Evolutionary conservation across 1,284 basidiomycete species (phyloP).

Genomic region (Dichomitus squalens): DNA sequence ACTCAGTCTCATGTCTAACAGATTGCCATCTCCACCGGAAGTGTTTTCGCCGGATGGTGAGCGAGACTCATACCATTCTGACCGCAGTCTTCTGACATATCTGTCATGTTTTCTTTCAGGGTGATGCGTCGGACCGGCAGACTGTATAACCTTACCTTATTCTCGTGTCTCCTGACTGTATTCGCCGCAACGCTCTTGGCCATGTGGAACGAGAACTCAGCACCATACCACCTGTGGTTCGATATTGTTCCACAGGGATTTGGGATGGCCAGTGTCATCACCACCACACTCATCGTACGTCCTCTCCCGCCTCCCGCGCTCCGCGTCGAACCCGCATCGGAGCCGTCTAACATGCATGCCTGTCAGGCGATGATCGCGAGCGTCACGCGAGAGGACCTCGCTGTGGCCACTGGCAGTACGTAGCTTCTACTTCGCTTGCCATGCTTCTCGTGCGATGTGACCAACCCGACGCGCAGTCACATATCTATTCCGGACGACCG

Average conservation of each 20-base stretch:
- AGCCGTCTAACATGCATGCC: slow-evolving; percentile 20
- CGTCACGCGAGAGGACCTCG: slow-evolving; percentile 80
- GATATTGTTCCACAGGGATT: slow-evolving; percentile 81
- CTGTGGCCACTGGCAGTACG: slow-evolving; percentile 87
- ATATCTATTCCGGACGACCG: slow-evolving; percentile 88
- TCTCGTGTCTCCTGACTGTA: slow-evolving; percentile 56
- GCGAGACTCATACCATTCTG: slow-evolving; percentile 28
- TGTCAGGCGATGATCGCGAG: slow-evolving; percentile 81
- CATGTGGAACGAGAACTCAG: slow-evolving; percentile 64
- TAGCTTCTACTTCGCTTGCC: slow-evolving; percentile 17
- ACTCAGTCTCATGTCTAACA: slow-evolving; percentile 34
- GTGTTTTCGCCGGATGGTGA: slow-evolving; percentile 83
- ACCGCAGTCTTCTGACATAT: slow-evolving; percentile 8
- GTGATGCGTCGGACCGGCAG: slow-evolving; percentile 83
- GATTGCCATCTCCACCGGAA: slow-evolving; percentile 78
- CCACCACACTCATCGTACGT: slow-evolving; percentile 79
- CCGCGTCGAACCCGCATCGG: neutral
- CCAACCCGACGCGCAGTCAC: slow-evolving; percentile 57
- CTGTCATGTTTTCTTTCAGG: slow-evolving; percentile 42
- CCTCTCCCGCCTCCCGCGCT: neutral
- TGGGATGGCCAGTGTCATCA: slow-evolving; percentile 82
- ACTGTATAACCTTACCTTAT: slow-evolving; percentile 72
- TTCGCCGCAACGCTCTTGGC: slow-evolving; percentile 59
- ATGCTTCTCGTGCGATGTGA: neutral
- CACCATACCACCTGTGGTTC: slow-evolving; percentile 69